Evolutionary conservation across 331 rosid genomes (phyloP), one percentile per base, ranked within the genome.

Genomic region (Stylosanthes scabra): DNA sequence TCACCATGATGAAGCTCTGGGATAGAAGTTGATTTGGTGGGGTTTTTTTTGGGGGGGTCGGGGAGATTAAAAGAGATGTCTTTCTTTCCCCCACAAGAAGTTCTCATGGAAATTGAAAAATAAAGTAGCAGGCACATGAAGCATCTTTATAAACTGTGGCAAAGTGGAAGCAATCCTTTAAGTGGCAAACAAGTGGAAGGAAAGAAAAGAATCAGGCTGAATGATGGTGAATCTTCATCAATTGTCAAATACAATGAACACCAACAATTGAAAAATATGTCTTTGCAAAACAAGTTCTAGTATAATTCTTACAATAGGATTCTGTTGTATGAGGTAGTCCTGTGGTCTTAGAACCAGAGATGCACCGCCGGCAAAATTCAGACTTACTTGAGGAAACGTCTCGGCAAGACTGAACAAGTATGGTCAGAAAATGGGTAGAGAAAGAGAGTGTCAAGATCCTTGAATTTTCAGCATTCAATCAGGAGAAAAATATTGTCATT

Each of bases 311-410:
- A 95, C 97, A 71, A 81, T 80, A 41, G 87, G 83, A 77, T 57
- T 84, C 78, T 88, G 91, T 76, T 74, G 84, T 64, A 92, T 54
- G 70, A 95, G 96, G 80, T 92, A 92, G 80, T 95, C 99, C 82
- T 81, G 89, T 77, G 98, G 96, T 74, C 89, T 83, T 77, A 92
- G 70, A 82, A 82, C 71, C 91, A 95, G 59, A 16, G 93, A 79
- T 5, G 97, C 97, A 25, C 90, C 91, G 1, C 93, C 96, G 9
- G 96, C 98, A 52, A 95, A 95, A 82, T 92, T 95, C 63, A 95
- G 84, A 78, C 88, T 90, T 52, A 88, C 96, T 84, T 83, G 87
- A 11, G 99, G 97, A 80, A 95, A 95, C 68, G 83, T 44, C 69
- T 91, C 92, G 14, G 72, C 20, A 63, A 82, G 34, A 71, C 96